These are phyloP conservation scores for Labyrinthula sp. DNA, from an alignment of 352 stramenopile species.

Conservation along the genomic window DNA sequence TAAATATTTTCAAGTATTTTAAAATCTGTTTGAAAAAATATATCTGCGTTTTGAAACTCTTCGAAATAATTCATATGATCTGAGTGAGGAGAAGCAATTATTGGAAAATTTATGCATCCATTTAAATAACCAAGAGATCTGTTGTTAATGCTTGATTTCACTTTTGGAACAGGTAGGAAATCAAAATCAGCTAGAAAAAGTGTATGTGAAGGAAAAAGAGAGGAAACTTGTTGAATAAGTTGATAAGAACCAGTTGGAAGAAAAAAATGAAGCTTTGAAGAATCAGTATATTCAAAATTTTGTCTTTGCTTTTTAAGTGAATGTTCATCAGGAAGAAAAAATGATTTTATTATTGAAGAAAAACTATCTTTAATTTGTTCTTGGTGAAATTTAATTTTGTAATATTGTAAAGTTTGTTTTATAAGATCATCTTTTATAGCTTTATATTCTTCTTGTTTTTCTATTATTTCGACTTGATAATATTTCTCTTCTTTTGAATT, in stretches of 20 bases:
- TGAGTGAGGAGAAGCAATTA: conserved; percentile 56
- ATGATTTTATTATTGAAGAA: too few relatives aligned
- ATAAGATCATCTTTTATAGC: too few relatives aligned
- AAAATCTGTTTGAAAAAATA: conserved; percentile 70
- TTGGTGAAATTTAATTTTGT: too few relatives aligned
- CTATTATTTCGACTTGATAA: too few relatives aligned
- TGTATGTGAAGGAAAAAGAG: conserved; percentile 54
- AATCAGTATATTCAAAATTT: too few relatives aligned
- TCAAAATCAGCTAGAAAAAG: conserved; percentile 65
- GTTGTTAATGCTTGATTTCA: conserved; percentile 21
- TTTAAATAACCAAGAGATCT: conserved; percentile 4
- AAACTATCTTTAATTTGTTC: too few relatives aligned
- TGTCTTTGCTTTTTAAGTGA: too few relatives aligned
- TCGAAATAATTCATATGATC: conserved; percentile 65
- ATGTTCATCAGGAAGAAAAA: too few relatives aligned
- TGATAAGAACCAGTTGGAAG: conserved; percentile 60
- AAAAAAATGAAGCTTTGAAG: too few relatives aligned
- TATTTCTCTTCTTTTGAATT: conserved; percentile 1
- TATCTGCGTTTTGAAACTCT: conserved; percentile 54
- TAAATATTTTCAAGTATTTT: conserved; percentile 52
- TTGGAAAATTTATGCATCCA: conserved; percentile 43
- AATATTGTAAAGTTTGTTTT: too few relatives aligned
- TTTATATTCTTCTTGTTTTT: too few relatives aligned
- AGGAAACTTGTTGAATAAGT: conserved; percentile 51
- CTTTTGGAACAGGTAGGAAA: conserved; percentile 47